Evolutionary conservation across 2,329 filamentous ascomycete genomes (phyloP), one percentile per base, ranked within the genome.

Genomic region (Gyromitra esculenta): DNA sequence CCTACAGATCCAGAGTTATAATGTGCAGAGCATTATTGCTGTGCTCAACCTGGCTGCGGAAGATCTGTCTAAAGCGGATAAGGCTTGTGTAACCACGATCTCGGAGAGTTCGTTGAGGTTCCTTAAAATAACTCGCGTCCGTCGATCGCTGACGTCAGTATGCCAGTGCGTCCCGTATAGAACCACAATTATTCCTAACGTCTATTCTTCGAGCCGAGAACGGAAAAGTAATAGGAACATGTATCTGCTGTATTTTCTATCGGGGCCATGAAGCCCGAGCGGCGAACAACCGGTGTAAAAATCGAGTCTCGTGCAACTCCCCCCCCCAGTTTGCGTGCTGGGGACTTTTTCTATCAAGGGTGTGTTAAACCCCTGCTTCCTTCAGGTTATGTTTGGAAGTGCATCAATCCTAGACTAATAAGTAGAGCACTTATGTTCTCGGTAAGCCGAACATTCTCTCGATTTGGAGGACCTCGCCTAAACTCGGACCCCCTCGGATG

Each of bases 61-160:
- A 59, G 56, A 43, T 60, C 35, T 41, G 37, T 41, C 57, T 21
- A 21, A 41, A 60, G 57, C 9, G 57, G 57, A 21, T 43, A 60
- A 60, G 37, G 37, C n/a, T 60, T 43, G 57, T 60, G 35, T 60
- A 43, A 41, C 37, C 18, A 21, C n/a, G n/a, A 41, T 41, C 57
- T 43, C 37, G 7, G 6, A n/a, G 35, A 15, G 37, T 18, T 60
- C 37, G n/a, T 43, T 43, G 35, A 15, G 15, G 37, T 4, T 60
- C 37, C 37, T 60, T 41, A 60, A 11, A 60, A 41, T 60, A 60
- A 21, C n/a, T 60, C 57, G 9, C 57, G 25, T 31, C 1, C n/a
- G 37, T 25, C 37, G 57, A 60, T 43, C n/a, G 41, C 37, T 60
- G 57, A 60, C n/a, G 57, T 60, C 35, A 60, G 8, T 60, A 41